Conservation (phyloP, 2,329 filamentous ascomycete genomes). For the Mycosphaerella arachidis region DNA sequence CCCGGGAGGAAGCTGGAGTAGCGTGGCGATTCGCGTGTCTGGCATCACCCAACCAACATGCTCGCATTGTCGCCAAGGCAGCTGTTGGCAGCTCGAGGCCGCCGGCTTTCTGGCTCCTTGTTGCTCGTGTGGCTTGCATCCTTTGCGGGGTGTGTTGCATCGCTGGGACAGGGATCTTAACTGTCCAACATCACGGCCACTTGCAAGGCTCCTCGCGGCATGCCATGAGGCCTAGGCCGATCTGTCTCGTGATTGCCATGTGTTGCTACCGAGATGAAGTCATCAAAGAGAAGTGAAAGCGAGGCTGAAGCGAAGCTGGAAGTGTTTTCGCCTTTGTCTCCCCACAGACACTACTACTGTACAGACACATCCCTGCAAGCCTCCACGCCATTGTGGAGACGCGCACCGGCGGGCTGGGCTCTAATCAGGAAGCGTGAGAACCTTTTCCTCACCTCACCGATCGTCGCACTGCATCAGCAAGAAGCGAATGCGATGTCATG, state of each 20-base stretch:
- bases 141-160: neutral
- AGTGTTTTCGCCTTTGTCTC: neutral
- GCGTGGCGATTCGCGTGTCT: neutral
- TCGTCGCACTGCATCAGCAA: neutral
- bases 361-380: neutral
- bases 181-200: neutral
- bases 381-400: neutral
- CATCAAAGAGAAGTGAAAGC: neutral
- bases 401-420: neutral
- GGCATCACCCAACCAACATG: neutral
- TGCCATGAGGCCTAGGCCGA: neutral
- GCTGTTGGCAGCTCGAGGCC: neutral
- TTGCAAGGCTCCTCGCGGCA: neutral
- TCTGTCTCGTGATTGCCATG: neutral
- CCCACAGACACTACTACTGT: neutral
- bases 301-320: no score
- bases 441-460: neutral
- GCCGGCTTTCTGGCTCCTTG: neutral
- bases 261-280: neutral
- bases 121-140: neutral
- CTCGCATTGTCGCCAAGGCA: neutral
- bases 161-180: neutral
- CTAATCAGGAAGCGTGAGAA: neutral
- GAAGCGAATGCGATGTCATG: neutral
- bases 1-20: slow-evolving; percentile 5